phyloP scores from a whole-genome alignment of 2,329 filamentous ascomycete species.

The Aureobasidium mangrovei region DNA sequence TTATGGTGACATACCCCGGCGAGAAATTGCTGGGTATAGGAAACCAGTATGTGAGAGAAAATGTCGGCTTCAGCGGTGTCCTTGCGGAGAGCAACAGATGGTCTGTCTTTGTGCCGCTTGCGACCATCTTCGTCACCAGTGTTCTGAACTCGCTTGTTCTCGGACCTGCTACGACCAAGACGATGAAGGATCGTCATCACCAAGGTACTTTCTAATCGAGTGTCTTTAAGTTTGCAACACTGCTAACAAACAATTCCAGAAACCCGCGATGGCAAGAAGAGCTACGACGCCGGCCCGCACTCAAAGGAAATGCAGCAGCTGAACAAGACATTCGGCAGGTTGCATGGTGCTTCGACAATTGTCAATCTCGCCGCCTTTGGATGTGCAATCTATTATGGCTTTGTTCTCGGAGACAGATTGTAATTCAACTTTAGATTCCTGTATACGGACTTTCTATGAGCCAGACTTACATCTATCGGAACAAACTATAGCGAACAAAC shows the following conservation, averaged over 20 bases:
- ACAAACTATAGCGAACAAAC: no score
- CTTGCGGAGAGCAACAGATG: slow-evolving; percentile 53
- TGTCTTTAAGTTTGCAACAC: background rate
- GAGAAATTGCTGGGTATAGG: slow-evolving; percentile 28
- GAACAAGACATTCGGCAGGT: slow-evolving; percentile 66
- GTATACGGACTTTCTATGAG: background rate
- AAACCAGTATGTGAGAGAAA: slow-evolving; percentile 18
- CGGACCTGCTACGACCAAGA: slow-evolving; percentile 64
- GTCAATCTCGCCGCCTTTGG: slow-evolving; percentile 66
- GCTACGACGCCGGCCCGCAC: slow-evolving; percentile 68
- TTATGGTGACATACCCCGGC: slow-evolving; percentile 76
- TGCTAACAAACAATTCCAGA: slow-evolving; percentile 38
- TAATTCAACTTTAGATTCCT: slow-evolving; percentile 13
- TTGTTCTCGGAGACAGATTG: slow-evolving; percentile 59
- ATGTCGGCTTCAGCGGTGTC: slow-evolving; percentile 30
- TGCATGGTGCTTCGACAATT: slow-evolving; percentile 76
- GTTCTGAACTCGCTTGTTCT: slow-evolving; percentile 62
- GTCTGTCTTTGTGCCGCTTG: slow-evolving; percentile 59
- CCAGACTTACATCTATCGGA: background rate
- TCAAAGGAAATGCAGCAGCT: slow-evolving; percentile 74
- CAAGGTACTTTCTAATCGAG: slow-evolving; percentile 55
- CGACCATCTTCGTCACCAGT: slow-evolving; percentile 60
- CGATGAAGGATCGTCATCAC: slow-evolving; percentile 66
- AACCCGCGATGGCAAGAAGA: slow-evolving; percentile 81
- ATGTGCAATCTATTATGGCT: slow-evolving; percentile 67